Evolutionary conservation across 441 rosid genomes (phyloP).

Genomic region (Syzygium syzygioides): DNA sequence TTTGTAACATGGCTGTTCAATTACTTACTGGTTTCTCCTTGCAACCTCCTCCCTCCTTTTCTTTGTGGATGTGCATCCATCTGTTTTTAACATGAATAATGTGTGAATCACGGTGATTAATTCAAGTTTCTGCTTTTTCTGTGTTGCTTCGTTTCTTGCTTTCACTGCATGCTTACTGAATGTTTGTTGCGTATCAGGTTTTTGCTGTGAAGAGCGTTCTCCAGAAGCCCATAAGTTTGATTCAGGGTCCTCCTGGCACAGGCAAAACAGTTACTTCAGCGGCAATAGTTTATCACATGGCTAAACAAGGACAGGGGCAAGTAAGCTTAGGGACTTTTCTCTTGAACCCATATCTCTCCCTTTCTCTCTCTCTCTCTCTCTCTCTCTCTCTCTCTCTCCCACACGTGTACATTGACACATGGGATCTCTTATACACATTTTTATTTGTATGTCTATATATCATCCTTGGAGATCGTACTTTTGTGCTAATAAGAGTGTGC

Average conservation of each 20-base stretch:
- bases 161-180: background rate
- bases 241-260: conserved; percentile 99
- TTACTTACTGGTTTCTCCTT: background rate
- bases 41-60: background rate
- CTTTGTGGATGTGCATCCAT: background rate
- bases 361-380: too few species aligned
- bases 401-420: background rate
- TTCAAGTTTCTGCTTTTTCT: background rate
- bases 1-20: background rate
- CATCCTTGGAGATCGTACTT: conserved; percentile 6
- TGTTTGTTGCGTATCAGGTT: conserved; percentile 35
- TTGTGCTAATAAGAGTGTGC: background rate
- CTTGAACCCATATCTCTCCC: background rate
- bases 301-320: conserved; percentile 99
- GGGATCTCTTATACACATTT: background rate
- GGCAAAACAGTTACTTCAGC: conserved; percentile 99
- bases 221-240: conserved; percentile 96
- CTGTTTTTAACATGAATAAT: background rate
- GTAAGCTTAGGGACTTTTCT: conserved; percentile 25
- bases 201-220: conserved; percentile 98
- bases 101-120: background rate
- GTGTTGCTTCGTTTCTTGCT: background rate
- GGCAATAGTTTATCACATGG: conserved; percentile 99
- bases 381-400: background rate
- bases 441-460: background rate